Conservation (phyloP, 352 stramenopile genomes). For the Pythium folliculosum region DNA sequence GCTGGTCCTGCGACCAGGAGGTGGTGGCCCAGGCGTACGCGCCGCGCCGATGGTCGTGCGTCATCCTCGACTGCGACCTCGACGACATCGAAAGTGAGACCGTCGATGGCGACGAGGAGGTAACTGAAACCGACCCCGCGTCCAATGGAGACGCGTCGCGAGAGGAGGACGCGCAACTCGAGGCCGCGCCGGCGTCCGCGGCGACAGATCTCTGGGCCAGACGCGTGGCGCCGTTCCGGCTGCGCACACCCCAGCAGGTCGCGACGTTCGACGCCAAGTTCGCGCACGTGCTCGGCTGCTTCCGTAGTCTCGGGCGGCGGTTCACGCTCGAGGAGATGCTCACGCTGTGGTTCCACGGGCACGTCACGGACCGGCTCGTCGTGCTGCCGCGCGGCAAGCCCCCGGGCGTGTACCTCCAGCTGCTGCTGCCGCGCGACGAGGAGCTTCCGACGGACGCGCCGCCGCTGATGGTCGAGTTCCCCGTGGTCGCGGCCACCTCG, state of each 20-base stretch:
- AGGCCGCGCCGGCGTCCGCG: not conserved
- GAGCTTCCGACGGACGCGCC: not conserved
- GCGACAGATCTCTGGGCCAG: slow-evolving; percentile 16
- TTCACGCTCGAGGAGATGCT: slow-evolving; percentile 31
- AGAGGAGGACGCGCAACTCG: not conserved
- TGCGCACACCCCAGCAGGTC: slow-evolving; percentile 4
- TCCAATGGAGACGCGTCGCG: not conserved
- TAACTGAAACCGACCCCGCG: not conserved
- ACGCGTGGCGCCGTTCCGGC: slow-evolving; percentile 12
- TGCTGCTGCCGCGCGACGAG: slow-evolving; percentile 38
- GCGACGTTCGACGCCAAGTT: slow-evolving; percentile 23
- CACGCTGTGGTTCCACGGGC: slow-evolving; percentile 40
- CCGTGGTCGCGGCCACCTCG: slow-evolving; percentile 42
- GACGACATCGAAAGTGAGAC: slow-evolving; percentile 48
- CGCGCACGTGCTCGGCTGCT: slow-evolving; percentile 25
- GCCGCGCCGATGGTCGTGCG: slow-evolving; percentile 30
- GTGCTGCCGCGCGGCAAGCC: slow-evolving; percentile 52
- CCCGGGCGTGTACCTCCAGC: slow-evolving; percentile 58
- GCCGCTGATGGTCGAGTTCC: slow-evolving; percentile 47
- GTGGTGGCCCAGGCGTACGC: slow-evolving; percentile 18
- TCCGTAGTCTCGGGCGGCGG: slow-evolving; percentile 9
- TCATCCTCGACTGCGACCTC: slow-evolving; percentile 51
- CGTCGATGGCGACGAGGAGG: not conserved
- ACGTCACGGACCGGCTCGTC: slow-evolving; percentile 45
- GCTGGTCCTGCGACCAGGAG: slow-evolving; percentile 35